Conservation (phyloP, 805 yeast genomes). For the Candida coquimbonensis region DNA sequence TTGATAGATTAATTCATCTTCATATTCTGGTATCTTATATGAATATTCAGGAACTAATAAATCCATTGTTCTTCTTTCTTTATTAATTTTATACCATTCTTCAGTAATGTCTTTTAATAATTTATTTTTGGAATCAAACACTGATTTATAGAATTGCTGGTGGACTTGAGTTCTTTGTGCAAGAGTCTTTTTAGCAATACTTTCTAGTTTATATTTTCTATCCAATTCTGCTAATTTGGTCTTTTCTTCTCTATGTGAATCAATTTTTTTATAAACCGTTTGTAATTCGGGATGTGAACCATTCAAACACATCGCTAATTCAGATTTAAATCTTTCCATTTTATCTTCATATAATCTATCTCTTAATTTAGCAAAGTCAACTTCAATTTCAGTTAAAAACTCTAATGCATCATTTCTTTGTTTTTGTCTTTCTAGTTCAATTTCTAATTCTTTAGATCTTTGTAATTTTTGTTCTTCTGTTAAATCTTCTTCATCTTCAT, state of each 20-base stretch:
- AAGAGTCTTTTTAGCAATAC: conserved; percentile 74
- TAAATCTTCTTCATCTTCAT: conserved; percentile 18
- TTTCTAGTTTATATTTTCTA: conserved; percentile 61
- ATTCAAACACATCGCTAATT: conserved; percentile 75
- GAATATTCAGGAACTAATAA: conserved; percentile 42
- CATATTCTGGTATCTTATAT: conserved; percentile 33
- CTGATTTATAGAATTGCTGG: conserved; percentile 68
- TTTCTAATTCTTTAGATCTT: conserved; percentile 17
- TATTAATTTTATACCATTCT: conserved; percentile 86
- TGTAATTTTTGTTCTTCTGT: conserved; percentile 18
- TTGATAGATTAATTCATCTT: conserved; percentile 51
- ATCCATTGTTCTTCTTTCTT: conserved; percentile 81
- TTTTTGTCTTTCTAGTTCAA: conserved; percentile 27
- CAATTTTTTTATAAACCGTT: conserved; percentile 62
- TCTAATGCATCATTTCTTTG: conserved; percentile 58
- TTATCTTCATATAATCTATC: conserved; percentile 84
- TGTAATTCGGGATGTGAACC: conserved; percentile 91
- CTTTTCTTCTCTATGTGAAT: conserved; percentile 66
- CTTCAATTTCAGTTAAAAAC: conserved; percentile 72
- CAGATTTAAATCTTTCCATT: conserved; percentile 67
- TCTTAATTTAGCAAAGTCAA: conserved; percentile 77
- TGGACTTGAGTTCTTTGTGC: conserved; percentile 77
- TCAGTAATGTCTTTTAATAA: conserved; percentile 70
- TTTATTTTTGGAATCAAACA: conserved; percentile 57
- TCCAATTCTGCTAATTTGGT: conserved; percentile 41